Evolutionary conservation across 164 flowering plant species (phyloP).

Genomic region (Piper longum): DNA sequence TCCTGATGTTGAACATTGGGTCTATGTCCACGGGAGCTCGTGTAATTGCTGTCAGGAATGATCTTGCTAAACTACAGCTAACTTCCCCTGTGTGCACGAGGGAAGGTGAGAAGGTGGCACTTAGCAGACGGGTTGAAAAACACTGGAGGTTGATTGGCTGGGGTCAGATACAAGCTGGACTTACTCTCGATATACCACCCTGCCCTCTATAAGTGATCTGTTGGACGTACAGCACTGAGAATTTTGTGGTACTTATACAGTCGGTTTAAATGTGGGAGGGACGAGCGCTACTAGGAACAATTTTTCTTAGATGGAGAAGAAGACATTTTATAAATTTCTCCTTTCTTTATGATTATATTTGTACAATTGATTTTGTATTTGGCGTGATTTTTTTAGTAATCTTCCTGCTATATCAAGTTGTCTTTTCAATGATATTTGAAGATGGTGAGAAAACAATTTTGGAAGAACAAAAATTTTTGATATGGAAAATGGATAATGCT

Average conservation of each 20-base stretch:
- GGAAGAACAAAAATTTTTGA: no score
- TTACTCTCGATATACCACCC: conserved; percentile 68
- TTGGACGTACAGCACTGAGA: not conserved
- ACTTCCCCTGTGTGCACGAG: conserved; percentile 90
- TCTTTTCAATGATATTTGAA: no score
- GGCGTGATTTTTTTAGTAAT: no score
- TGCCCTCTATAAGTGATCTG: conserved; percentile 30
- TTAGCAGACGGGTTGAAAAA: conserved; percentile 71
- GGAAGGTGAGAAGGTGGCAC: conserved; percentile 80
- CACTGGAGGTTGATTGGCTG: conserved; percentile 92
- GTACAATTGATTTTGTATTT: no score
- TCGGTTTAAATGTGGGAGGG: conserved; percentile 9
- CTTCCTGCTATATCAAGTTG: no score
- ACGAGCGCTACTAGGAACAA: conserved; percentile 9
- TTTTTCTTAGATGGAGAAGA: conserved; percentile 50
- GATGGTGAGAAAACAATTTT: no score
- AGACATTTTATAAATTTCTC: conserved; percentile 8
- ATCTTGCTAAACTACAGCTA: conserved; percentile 69
- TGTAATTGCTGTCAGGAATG: conserved; percentile 74
- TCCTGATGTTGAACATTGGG: conserved; percentile 84
- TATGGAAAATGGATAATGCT: no score
- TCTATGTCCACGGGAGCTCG: conserved; percentile 93
- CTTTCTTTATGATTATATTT: no score
- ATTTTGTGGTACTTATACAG: not conserved
- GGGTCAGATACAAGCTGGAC: conserved; percentile 88